A percentile compares a stretch with the other conserved stretches of the same genome.
These are phyloP conservation scores for Biscogniauxia sp. DNA, from an alignment of 2,329 filamentous ascomycete species.

Conservation along the genomic window DNA sequence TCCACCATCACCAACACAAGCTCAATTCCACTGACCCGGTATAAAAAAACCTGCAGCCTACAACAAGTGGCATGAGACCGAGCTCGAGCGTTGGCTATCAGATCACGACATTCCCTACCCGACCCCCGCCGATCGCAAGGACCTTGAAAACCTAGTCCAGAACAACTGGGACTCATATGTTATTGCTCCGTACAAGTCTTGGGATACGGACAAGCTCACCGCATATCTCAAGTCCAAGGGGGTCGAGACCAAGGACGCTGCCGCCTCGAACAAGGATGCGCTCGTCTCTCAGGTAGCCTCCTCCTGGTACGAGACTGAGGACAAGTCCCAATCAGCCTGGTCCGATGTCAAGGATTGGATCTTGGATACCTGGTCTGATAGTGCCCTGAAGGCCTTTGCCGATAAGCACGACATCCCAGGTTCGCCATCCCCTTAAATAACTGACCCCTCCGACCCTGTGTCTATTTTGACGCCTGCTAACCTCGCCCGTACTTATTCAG, in stretches of 20 bases:
- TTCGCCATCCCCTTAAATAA: constrained; percentile 28
- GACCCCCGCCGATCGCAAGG: constrained; percentile 85
- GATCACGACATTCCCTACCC: constrained; percentile 91
- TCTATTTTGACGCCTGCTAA: background rate
- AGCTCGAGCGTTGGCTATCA: constrained; percentile 94
- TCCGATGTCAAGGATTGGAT: constrained; percentile 82
- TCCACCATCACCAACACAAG: background rate
- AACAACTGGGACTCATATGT: constrained; percentile 83
- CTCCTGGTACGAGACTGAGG: constrained; percentile 76
- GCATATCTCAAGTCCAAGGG: constrained; percentile 70
- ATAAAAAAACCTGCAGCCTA: constrained; percentile 61
- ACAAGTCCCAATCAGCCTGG: constrained; percentile 72
- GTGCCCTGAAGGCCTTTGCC: constrained; percentile 87
- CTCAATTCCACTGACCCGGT: constrained; percentile 14
- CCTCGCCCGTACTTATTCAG: constrained; percentile 33
- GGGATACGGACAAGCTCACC: constrained; percentile 68
- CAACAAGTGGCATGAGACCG: constrained; percentile 98
- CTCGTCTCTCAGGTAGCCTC: constrained; percentile 68
- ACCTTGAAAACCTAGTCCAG: constrained; percentile 87
- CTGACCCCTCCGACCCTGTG: no score
- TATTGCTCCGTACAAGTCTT: constrained; percentile 70
- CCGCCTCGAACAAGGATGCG: constrained; percentile 66
- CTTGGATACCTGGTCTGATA: constrained; percentile 92
- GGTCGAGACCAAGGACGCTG: constrained; percentile 63
- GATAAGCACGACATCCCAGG: constrained; percentile 81